These are phyloP conservation scores for Pseudoneurospora amorphoporcata DNA, from an alignment of 495 filamentous ascomycete genomes.

Conservation along the genomic window DNA sequence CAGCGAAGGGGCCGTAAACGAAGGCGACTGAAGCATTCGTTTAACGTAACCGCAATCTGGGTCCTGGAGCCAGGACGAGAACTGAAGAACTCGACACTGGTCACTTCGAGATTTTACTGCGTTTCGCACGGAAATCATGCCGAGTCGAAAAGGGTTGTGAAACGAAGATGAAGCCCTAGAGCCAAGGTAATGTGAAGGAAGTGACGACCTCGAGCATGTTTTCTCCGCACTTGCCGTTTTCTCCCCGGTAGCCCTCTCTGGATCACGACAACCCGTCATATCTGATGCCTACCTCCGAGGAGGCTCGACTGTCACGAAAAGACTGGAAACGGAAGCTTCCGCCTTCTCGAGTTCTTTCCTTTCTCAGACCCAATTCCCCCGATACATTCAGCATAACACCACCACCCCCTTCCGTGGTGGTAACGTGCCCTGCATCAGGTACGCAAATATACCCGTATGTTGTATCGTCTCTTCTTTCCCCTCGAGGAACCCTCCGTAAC, in stretches of 20 bases:
- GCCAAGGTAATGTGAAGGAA: not conserved
- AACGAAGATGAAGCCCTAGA: not conserved
- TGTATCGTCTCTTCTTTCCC: not conserved
- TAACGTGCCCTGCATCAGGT: not conserved
- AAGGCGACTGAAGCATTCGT: not conserved
- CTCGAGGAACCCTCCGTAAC: not conserved
- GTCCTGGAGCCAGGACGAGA: not conserved
- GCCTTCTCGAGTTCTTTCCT: not conserved
- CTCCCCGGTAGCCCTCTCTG: not conserved
- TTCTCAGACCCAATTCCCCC: not conserved
- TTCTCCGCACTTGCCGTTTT: not conserved
- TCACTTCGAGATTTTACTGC: not conserved
- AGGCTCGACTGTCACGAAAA: not conserved
- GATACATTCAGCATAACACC: not conserved
- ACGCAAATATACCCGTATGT: not conserved
- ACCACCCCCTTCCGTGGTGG: not conserved
- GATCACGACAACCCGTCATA: not conserved
- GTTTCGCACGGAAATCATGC: not conserved
- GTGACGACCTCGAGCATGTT: not conserved
- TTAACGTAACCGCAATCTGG: not conserved
- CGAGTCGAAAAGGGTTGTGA: not conserved
- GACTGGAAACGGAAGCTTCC: not conserved
- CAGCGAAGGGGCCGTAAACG: not conserved
- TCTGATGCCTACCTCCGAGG: not conserved
- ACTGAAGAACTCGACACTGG: not conserved